Conservation (phyloP, 495 filamentous ascomycete species). For the Penicillium crystallinum region DNA sequence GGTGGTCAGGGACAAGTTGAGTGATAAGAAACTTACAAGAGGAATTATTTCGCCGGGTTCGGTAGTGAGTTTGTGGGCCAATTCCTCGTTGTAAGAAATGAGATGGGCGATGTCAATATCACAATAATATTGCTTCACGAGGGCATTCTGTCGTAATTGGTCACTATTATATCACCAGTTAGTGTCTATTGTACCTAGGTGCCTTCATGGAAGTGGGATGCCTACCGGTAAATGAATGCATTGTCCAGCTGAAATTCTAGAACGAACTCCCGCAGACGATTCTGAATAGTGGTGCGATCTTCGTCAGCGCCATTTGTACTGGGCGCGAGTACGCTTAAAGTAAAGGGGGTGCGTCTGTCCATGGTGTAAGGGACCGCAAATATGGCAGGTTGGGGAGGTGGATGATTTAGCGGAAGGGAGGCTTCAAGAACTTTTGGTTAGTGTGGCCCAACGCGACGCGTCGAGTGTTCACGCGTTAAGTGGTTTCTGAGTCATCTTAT, state of each 20-base stretch:
- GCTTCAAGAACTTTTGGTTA: conserved; percentile 28
- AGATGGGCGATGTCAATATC: conserved; percentile 96
- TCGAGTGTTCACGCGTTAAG: conserved; percentile 42
- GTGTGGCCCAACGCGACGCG: conserved; percentile 28
- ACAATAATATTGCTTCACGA: conserved; percentile 92
- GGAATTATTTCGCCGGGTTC: conserved; percentile 93
- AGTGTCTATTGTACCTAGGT: background rate
- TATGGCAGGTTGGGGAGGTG: conserved; percentile 16
- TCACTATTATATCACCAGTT: conserved; percentile 54
- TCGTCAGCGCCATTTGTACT: conserved; percentile 59
- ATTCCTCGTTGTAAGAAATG: conserved; percentile 93
- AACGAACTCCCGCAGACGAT: conserved; percentile 68
- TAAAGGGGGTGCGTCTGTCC: conserved; percentile 84
- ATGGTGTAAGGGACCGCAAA: conserved; percentile 44
- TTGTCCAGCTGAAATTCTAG: conserved; percentile 94
- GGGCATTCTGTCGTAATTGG: conserved; percentile 90
- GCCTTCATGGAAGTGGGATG: conserved; percentile 7
- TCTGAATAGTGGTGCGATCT: conserved; percentile 50
- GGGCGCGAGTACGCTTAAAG: conserved; percentile 71
- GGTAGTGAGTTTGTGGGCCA: conserved; percentile 84
- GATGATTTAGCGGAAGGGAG: conserved; percentile 15
- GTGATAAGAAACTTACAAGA: conserved; percentile 51
- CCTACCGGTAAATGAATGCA: conserved; percentile 88
- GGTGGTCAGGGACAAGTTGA: background rate
- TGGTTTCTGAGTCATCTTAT: conserved; percentile 25